Conservation (phyloP, 2,329 filamentous ascomycete species). For the Stromatinia cepivora region DNA sequence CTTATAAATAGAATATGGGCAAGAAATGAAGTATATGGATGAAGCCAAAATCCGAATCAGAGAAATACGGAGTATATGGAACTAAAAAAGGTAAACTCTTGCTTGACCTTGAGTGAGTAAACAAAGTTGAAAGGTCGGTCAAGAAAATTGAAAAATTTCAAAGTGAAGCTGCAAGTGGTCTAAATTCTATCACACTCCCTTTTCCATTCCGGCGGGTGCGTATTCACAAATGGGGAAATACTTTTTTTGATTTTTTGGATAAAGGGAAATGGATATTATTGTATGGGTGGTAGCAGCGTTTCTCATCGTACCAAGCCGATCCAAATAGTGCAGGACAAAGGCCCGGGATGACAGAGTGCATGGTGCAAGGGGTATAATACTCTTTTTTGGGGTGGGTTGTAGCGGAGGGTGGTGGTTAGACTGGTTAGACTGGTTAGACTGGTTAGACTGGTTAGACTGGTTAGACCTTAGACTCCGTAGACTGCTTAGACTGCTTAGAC, state of each 20-base stretch:
- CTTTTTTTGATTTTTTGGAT: neutral
- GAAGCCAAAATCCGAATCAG: neutral
- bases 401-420: neutral
- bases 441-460: neutral
- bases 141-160: neutral
- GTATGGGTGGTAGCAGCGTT: constrained; percentile 7
- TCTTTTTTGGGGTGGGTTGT: neutral
- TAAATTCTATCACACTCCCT: constrained; percentile 20
- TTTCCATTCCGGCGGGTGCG: constrained; percentile 19
- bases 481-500: too few species aligned
- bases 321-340: constrained; percentile 14
- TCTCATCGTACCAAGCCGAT: constrained; percentile 8
- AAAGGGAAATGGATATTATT: constrained; percentile 7
- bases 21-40: neutral
- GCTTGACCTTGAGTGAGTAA: neutral
- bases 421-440: constrained; percentile 1
- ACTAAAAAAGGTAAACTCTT: constrained; percentile 5
- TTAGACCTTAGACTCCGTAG: too few species aligned
- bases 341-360: constrained; percentile 15
- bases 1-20: neutral
- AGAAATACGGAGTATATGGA: neutral
- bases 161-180: constrained; percentile 17
- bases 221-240: neutral
- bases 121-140: constrained; percentile 8
- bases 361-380: constrained; percentile 2